Evolutionary conservation across 768 basidiomycete genomes (phyloP), one percentile per base, ranked within the genome.

Genomic region (Mycena filopes): DNA sequence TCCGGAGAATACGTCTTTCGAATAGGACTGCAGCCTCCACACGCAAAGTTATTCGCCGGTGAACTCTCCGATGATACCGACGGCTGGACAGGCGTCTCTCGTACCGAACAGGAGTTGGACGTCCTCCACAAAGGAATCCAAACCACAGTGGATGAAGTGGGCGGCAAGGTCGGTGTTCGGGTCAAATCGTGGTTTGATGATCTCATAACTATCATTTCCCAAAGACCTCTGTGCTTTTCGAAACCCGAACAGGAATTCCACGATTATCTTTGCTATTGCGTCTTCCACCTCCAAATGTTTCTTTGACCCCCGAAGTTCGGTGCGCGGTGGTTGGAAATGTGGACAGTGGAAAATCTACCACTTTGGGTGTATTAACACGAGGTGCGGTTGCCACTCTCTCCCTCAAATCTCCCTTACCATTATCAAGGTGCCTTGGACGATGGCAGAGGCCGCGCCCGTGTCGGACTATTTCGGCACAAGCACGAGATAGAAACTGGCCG

Each of bases 271-370:
- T 92, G 20, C 78, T 95, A 28, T 76, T 95, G 60, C 87, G 94
- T 65, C 76, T 95, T 63, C 94, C 92, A 61, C 91, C 93, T 42
- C 86, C 86, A 5, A 90, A 83, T 71, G 89, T 94, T 3, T 87
- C 91, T 23, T 77, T 87, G 41, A 92, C 90, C n/a, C 91, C 93
- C 9, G 97, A 99, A 78, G 95, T 98, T 2, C 87, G 98, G 33
- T 95, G 96, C 71, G 96, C 97, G 0, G 96, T 98, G 2, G 94
- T 98, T 7, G 98, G 98, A 4, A 99, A 98, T 73, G 94, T 96
- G 29, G 92, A 94, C 73, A 92, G 93, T 58, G 97, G 97, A 0
- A 99, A 99, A 77, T 95, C 93, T 3, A 97, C 96, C 20, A 97
- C 94, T 13, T 82, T 98, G 20, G 96, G 96, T 50, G 98, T 99